Evolutionary conservation across 208 protist genomes (phyloP).

Genomic region (Trypanosoma melophagium): DNA sequence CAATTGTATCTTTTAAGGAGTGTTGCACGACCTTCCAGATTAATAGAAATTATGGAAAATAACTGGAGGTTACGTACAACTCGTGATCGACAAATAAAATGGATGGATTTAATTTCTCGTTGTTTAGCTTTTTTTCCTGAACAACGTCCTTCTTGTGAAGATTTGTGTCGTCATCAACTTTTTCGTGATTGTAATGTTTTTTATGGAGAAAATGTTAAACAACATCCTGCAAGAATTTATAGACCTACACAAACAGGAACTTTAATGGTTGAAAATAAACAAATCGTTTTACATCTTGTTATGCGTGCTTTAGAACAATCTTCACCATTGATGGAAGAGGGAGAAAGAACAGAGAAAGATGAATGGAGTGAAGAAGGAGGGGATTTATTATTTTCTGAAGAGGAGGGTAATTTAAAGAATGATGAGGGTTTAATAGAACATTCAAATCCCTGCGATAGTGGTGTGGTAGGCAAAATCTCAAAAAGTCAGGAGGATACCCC

Average conservation of each 20-base stretch:
- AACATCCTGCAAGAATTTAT: constrained; percentile 49
- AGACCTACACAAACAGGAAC: constrained; percentile 26
- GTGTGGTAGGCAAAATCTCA: no score
- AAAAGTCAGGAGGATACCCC: no score
- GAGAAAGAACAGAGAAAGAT: constrained; percentile 32
- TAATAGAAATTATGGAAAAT: constrained; percentile 46
- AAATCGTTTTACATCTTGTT: constrained; percentile 48
- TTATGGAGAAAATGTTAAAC: constrained; percentile 68
- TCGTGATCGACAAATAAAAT: constrained; percentile 47
- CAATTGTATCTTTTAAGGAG: constrained; percentile 78
- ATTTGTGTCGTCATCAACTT: constrained; percentile 68
- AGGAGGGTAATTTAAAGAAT: no score
- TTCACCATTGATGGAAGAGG: constrained; percentile 24
- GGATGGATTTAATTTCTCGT: constrained; percentile 72
- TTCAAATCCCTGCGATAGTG: no score
- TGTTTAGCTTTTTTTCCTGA: constrained; percentile 85
- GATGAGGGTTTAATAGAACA: no score
- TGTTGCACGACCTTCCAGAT: constrained; percentile 45
- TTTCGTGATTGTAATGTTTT: constrained; percentile 68
- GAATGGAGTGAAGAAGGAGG: constrained; percentile 28
- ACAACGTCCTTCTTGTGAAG: constrained; percentile 68
- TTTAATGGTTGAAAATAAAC: constrained; percentile 58
- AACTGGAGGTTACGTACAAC: constrained; percentile 54
- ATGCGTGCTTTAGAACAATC: constrained; percentile 30
- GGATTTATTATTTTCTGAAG: constrained; percentile 4